Evolutionary conservation across 2,329 filamentous ascomycete genomes (phyloP).

Genomic region (Xylaria sp.): DNA sequence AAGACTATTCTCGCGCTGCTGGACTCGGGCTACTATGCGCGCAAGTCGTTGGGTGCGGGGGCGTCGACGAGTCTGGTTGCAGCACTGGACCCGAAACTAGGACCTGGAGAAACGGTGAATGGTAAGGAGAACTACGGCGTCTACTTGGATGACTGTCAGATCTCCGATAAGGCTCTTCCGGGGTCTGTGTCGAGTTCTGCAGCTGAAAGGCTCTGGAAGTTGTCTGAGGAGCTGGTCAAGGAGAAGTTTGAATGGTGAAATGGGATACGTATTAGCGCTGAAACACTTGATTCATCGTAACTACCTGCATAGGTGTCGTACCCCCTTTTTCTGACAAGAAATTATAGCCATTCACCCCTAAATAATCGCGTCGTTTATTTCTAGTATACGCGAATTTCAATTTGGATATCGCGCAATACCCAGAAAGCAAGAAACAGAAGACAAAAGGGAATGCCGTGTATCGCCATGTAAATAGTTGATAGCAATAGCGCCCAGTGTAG

Average conservation of each 20-base stretch:
- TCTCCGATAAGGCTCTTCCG: slow-evolving; percentile 35
- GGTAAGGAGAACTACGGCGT: slow-evolving; percentile 43
- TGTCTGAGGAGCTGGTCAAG: slow-evolving; percentile 44
- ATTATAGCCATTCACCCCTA: too few relatives aligned
- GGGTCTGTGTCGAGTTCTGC: slow-evolving; percentile 36
- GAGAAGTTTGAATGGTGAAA: slow-evolving; percentile 42
- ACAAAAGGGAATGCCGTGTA: too few relatives aligned
- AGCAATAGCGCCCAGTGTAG: neutral
- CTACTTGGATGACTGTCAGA: slow-evolving; percentile 43
- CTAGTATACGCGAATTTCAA: too few relatives aligned
- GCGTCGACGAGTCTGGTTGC: slow-evolving; percentile 41
- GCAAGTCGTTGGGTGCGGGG: slow-evolving; percentile 32
- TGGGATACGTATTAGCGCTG: neutral
- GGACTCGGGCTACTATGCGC: neutral
- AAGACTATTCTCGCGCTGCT: slow-evolving; percentile 22
- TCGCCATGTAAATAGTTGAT: neutral
- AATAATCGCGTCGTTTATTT: too few relatives aligned
- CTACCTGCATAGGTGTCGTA: too few relatives aligned
- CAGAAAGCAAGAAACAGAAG: too few relatives aligned
- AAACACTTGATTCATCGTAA: too few relatives aligned
- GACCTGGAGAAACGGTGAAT: slow-evolving; percentile 31
- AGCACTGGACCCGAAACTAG: slow-evolving; percentile 41
- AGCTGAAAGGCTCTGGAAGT: slow-evolving; percentile 46
- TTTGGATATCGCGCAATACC: too few relatives aligned
- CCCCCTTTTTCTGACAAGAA: neutral